Base-by-base conservation (phyloP, 371 early-diverging fungal genomes). In the Polyrhizophydium stewartii region DNA sequence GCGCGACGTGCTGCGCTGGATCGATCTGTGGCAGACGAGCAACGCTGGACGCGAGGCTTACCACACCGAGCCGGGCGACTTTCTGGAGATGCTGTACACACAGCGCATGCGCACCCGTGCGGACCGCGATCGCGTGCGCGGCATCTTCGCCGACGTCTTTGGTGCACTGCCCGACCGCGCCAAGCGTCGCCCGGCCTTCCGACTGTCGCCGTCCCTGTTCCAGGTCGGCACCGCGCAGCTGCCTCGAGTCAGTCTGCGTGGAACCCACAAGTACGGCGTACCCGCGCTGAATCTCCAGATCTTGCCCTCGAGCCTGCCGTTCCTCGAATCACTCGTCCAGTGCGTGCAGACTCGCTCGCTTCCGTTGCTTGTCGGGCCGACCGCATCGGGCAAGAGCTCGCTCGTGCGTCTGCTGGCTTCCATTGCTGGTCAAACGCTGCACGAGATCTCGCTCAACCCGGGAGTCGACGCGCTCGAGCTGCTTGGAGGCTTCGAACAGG, bases 401-500 rank as follows among this genome's bases (percentile, higher is more conserved):
- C 71, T 95, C 28, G 87, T 97, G 1, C 88, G 93, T 16, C 73
- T 87, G 45, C 73, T 96, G 63, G 92, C 95, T 46, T 75, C 82
- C 22, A 59, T 93, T 49, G 87, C 90, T 1, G 94, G 95, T 3
- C 87, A 92, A 65, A 71, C 70, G 31, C 74, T 97, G 25, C 85
- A 88, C 33, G 96, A 96, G 75, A 93, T 96, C 64, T 81, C 94
- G 12, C 92, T 98, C 94, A 96, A 95, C 71, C 85, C 87, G 37
- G 89, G 91, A 17, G 91, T 97, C 10, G 98, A 98, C 59, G 90
- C 97, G 0, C 88, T 93, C 78, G 98, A 98, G 68, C 71, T 98
- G 1, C 71, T 98, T 32, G 98, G 98, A 65, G 96, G 97, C 17
- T 98, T 96, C 67, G 97, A 98, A 71, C 97, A 98, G 66, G 88